phyloP scores from a whole-genome alignment of 2,329 filamentous ascomycete species.

The Aspergillus brasiliensis region DNA sequence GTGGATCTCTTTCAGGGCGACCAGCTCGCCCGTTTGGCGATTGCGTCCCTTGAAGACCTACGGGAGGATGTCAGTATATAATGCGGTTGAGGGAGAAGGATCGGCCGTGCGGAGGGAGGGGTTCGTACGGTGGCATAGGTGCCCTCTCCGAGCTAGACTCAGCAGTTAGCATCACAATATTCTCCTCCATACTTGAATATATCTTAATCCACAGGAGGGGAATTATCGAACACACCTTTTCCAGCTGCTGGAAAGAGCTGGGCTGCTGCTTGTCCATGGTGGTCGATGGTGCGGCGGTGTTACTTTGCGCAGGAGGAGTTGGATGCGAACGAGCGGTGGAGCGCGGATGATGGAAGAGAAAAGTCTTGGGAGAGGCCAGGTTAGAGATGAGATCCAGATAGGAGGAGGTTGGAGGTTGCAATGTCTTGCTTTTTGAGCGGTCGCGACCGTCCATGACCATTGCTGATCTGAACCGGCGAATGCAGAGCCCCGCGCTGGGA shows the following conservation, averaged over 20 bases:
- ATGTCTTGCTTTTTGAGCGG: slow-evolving; percentile 20
- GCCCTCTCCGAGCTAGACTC: slow-evolving; percentile 76
- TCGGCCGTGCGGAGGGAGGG: background rate
- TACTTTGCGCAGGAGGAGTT: slow-evolving; percentile 17
- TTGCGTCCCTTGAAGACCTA: slow-evolving; percentile 99
- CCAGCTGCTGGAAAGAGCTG: slow-evolving; percentile 97
- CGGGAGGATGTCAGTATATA: slow-evolving; percentile 22
- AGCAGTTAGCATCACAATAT: background rate
- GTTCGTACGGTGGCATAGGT: slow-evolving; percentile 89
- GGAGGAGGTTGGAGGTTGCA: slow-evolving; percentile 23
- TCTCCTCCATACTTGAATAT: no score
- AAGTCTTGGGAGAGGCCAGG: slow-evolving; percentile 40
- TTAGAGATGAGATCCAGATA: slow-evolving; percentile 36
- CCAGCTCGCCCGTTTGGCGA: slow-evolving; percentile 92
- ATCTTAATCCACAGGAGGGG: background rate
- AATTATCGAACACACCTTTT: slow-evolving; percentile 60
- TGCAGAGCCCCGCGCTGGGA: slow-evolving; percentile 16
- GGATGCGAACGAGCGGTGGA: slow-evolving; percentile 18
- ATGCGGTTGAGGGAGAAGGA: background rate
- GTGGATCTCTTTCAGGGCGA: slow-evolving; percentile 97
- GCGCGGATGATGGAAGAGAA: slow-evolving; percentile 34
- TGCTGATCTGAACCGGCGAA: slow-evolving; percentile 5
- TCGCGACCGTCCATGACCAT: slow-evolving; percentile 24
- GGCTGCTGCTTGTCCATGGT: slow-evolving; percentile 89
- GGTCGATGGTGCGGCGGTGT: slow-evolving; percentile 11